Evolutionary conservation across 495 filamentous ascomycete species (phyloP), one percentile per base, ranked within the genome.

Genomic region (Aspergillus nidulans): DNA sequence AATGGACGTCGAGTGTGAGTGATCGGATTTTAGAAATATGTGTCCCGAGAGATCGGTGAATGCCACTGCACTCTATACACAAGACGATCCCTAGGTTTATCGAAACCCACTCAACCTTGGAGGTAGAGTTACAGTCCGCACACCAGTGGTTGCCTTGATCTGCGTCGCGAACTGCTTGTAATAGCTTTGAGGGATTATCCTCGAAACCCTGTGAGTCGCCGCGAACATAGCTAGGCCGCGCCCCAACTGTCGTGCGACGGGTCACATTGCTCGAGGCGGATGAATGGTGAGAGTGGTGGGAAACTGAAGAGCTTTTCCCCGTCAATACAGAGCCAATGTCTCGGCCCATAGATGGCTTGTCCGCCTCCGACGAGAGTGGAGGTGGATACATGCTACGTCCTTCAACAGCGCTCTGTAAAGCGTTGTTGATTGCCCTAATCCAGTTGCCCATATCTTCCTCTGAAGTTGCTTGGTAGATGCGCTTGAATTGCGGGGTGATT

Each of bases 21-120:
- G 94, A 97, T 28, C 94, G 86, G 20, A 99, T 84, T 73, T 99
- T 99, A 66, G 92, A 95, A 56, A 99, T 95, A 67, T 99, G 94
- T 3, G 94, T 99, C 7, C 94, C 94, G 2, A 99, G 80, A 9
- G 94, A 97, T 20, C 94, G 86, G 71, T 99, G 94, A 53, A 99
- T 96, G 62, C 94, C 94, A 63, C 91, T 94, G 70, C 94, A 99
- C 69, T 99, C 94, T 57, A 99, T 99, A 72, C 94, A 99, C 15
- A 99, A 80, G 26, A 97, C 85, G 50, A 97, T 95, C 25, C 88
- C 95, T 3, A 99, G 81, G 61, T 99, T 99, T 68, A 99, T 96
- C 1, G 92, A 97, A 36, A 96, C 94, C 94, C 94, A 99, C 68
- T 99, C 95, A 16, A 95, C 90, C 69, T 95, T 97, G 59, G 85